A percentile compares a stretch with the other conserved stretches of the same genome.
phyloP scores from a whole-genome alignment of 768 basidiomycete species.

The Harrya chromipes region DNA sequence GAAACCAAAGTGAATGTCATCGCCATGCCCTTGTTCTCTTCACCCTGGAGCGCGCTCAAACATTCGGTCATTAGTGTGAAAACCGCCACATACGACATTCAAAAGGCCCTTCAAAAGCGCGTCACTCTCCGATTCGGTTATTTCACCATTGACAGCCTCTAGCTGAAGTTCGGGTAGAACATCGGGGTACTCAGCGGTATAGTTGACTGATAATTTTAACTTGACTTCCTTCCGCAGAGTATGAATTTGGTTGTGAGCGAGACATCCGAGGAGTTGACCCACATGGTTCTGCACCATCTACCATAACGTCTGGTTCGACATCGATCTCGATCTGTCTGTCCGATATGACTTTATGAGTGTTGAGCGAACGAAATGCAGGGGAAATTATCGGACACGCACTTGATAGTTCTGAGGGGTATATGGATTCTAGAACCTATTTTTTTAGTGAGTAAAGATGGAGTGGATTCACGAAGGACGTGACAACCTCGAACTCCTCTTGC shows the following conservation, averaged over 20 bases:
- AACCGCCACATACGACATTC: constrained; percentile 45
- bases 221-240: constrained; percentile 54
- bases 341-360: constrained; percentile 71
- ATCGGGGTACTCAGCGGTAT: constrained; percentile 84
- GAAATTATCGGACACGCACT: constrained; percentile 59
- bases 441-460: constrained; percentile 10
- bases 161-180: constrained; percentile 70
- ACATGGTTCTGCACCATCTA: constrained; percentile 59
- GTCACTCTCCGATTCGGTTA: constrained; percentile 56
- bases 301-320: constrained; percentile 80
- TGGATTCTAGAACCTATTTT: constrained; percentile 84
- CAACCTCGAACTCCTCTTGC: constrained; percentile 89
- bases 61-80: neutral
- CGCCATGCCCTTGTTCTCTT: constrained; percentile 90
- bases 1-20: constrained; percentile 96
- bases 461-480: constrained; percentile 8
- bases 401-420: constrained; percentile 91
- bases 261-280: constrained; percentile 22
- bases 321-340: constrained; percentile 79
- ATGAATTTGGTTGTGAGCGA: constrained; percentile 9
- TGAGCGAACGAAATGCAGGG: constrained; percentile 41
- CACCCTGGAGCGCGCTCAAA: constrained; percentile 46
- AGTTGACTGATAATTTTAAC: constrained; percentile 68
- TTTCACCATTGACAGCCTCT: constrained; percentile 58
- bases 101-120: constrained; percentile 55